Conservation (phyloP, 2,329 filamentous ascomycete species). For the Penicillium expansum region DNA sequence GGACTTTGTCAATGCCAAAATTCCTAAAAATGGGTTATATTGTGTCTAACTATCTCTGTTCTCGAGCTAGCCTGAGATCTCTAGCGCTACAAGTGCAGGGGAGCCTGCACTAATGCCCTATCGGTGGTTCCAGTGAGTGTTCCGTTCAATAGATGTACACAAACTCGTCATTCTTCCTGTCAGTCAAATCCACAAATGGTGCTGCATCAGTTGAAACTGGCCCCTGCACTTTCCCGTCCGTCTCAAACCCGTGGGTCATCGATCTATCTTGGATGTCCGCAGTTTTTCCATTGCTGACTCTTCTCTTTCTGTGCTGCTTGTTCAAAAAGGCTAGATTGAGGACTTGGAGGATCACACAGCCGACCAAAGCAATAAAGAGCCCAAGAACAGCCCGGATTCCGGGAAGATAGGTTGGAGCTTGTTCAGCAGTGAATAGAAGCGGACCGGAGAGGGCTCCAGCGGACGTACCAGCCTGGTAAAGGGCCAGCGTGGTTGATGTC, state of each 20-base stretch:
- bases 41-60: neutral
- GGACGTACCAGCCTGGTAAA: neutral
- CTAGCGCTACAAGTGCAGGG: neutral
- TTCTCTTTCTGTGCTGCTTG: neutral
- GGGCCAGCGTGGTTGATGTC: neutral
- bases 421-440: neutral
- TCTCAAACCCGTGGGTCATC: neutral
- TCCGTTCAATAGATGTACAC: neutral
- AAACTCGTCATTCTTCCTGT: neutral
- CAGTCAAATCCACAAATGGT: neutral
- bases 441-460: neutral
- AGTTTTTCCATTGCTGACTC: neutral
- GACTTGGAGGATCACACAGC: neutral
- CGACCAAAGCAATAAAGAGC: neutral
- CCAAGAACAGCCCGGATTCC: neutral
- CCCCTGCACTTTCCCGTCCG: neutral
- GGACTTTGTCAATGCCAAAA: neutral
- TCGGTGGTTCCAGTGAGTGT: neutral
- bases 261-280: neutral
- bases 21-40: neutral
- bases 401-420: neutral
- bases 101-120: neutral
- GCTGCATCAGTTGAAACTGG: neutral
- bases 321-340: neutral
- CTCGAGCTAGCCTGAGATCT: neutral